Evolutionary conservation across 257 asterid species (phyloP).

Genomic region (Fraxinus pennsylvanica): DNA sequence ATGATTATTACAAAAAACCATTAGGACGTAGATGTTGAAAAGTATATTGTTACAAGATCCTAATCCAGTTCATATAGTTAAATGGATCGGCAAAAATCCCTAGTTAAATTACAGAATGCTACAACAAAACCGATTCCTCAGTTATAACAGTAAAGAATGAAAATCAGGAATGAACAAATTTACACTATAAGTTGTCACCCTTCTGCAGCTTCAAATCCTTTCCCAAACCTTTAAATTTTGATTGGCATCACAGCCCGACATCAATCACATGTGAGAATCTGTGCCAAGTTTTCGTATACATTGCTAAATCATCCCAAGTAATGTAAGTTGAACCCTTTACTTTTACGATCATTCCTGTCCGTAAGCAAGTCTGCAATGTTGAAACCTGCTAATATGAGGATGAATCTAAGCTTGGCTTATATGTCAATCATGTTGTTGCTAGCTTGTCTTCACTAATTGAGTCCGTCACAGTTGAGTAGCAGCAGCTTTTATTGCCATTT

Average conservation of each 20-base stretch:
- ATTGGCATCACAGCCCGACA: not conserved
- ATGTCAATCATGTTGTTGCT: too few relatives aligned
- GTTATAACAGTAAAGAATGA: too few relatives aligned
- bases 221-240: constrained; percentile 18
- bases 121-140: not conserved
- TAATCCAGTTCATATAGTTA: too few relatives aligned
- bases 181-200: not conserved
- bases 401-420: not conserved
- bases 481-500: not conserved
- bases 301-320: not conserved
- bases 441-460: not conserved
- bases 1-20: not conserved
- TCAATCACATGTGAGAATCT: not conserved
- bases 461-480: not conserved
- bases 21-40: too few relatives aligned
- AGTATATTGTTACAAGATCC: not conserved
- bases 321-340: not conserved
- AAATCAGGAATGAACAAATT: too few relatives aligned
- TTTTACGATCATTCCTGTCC: too few relatives aligned
- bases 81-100: not conserved
- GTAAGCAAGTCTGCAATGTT: not conserved
- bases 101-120: not conserved
- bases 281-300: constrained; percentile 10
- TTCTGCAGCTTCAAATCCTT: constrained; percentile 12
- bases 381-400: not conserved